Base-by-base conservation (phyloP, 164 flowering plant genomes). In the Vitis cinerea region DNA sequence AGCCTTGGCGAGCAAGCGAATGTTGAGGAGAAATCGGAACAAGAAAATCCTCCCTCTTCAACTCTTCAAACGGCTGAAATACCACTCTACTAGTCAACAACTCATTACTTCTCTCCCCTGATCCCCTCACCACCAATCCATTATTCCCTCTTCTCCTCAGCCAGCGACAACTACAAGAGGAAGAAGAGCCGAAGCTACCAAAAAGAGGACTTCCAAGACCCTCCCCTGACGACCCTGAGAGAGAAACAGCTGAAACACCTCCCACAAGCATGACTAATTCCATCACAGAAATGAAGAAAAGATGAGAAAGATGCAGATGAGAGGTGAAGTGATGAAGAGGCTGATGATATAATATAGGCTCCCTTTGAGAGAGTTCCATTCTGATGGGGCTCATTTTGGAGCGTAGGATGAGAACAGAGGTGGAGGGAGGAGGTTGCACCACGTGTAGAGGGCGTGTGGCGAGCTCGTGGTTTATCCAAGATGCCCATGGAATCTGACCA, bases 41-140 rank as follows among this genome's bases (percentile, higher is more conserved):
- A 3, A 16, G 27, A 30, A 75, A 50, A 13, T 4, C 65, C 1
- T 69, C 81, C 15, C 60, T 77, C 79, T 80, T 77, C 29, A 80
- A 59, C 75, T 80, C 83, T 63, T 77, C 78, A 57, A 80, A 80
- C 12, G 83, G 83, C 70, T 74, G 69, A 19, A 80, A 80, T 37
- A 76, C 65, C 9, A 79, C 66, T 0, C 44, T 37, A 37, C 79
- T 79, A 0, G 77, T 67, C 3, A 71, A 60, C 1, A 76, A 17
- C 30, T 17, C 6, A 3, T 12, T 31, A 13, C 37, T 47, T 15
- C 19, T 14, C 15, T 59, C 77, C 1, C 3, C 29, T 14, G 78
- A n/a, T 0, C 70, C 75, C 15, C 67, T 63, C n/a, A 63, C 72
- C 59, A n/a, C 57, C 3, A 71, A 23, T 9, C 59, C 53, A 1